Conservation (phyloP, 768 basidiomycete species). For the Krasilnikovozyma curviuscula region DNA sequence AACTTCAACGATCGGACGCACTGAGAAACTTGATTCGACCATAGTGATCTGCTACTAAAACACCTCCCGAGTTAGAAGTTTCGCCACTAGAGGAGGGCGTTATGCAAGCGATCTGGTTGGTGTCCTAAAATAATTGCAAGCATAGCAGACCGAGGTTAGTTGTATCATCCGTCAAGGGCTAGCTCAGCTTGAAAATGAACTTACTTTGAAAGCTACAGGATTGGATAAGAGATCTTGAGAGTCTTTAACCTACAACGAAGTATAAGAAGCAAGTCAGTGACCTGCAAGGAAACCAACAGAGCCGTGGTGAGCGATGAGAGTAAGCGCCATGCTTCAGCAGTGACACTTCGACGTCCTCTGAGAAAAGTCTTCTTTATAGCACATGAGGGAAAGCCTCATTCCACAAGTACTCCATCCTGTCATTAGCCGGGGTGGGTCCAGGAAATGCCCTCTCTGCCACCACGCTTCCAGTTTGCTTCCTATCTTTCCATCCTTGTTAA, state of each 20-base stretch:
- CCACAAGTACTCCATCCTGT: too few relatives aligned
- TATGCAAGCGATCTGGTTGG: constrained; percentile 40
- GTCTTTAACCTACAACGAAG: constrained; percentile 41
- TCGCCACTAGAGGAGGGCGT: constrained; percentile 15
- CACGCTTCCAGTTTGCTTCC: too few relatives aligned
- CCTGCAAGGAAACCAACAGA: background rate
- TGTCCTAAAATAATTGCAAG: constrained; percentile 38
- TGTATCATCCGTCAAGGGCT: constrained; percentile 7
- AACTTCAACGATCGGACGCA: background rate
- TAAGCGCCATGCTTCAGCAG: too few relatives aligned
- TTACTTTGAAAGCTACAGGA: constrained; percentile 62
- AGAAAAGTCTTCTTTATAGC: too few relatives aligned
- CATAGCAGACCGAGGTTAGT: background rate
- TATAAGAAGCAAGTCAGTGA: background rate
- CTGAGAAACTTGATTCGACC: constrained; percentile 54
- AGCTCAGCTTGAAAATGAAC: constrained; percentile 3
- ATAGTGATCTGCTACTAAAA: constrained; percentile 67
- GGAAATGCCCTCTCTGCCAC: too few relatives aligned
- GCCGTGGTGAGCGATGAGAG: too few relatives aligned
- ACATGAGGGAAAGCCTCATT: too few relatives aligned
- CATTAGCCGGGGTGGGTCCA: too few relatives aligned
- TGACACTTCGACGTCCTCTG: too few relatives aligned
- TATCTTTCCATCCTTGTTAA: too few relatives aligned
- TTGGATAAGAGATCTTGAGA: constrained; percentile 51
- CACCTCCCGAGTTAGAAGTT: constrained; percentile 39